These are phyloP conservation scores for Nepenthes alata DNA, from an alignment of 179 eudicot species.

Conservation along the genomic window DNA sequence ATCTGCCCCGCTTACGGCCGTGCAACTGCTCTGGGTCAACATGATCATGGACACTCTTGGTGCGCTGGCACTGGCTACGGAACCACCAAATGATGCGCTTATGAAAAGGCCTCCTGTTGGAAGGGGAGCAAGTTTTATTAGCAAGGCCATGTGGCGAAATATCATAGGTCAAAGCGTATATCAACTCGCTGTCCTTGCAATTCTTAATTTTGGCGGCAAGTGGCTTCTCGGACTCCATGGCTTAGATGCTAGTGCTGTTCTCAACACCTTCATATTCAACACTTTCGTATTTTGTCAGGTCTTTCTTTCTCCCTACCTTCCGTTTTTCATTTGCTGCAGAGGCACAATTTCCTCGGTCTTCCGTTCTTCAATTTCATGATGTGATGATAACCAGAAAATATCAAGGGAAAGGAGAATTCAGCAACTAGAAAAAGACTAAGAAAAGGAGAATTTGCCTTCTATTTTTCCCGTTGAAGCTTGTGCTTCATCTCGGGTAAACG, in stretches of 20 bases:
- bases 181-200: slow-evolving; percentile 51
- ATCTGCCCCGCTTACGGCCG: slow-evolving; percentile 85
- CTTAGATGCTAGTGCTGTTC: slow-evolving; percentile 44
- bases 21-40: slow-evolving; percentile 92
- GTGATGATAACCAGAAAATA: too few relatives aligned
- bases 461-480: neutral
- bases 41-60: slow-evolving; percentile 98
- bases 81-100: slow-evolving; percentile 73
- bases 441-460: neutral
- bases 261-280: slow-evolving; percentile 79
- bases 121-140: slow-evolving; percentile 51
- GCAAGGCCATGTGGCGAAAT: slow-evolving; percentile 81
- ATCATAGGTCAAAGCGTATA: slow-evolving; percentile 79
- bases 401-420: too few relatives aligned
- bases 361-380: too few relatives aligned
- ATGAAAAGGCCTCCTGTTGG: slow-evolving; percentile 72
- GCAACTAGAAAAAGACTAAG: too few relatives aligned
- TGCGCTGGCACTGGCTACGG: slow-evolving; percentile 87
- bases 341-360: too few relatives aligned
- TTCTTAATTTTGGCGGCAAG: slow-evolving; percentile 60
- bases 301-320: slow-evolving; percentile 1
- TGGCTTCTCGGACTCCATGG: slow-evolving; percentile 43
- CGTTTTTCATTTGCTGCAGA: neutral
- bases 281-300: slow-evolving; percentile 95
- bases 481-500: neutral